Conservation (phyloP, 495 filamentous ascomycete genomes). For the Tetracladium marchalianum region DNA sequence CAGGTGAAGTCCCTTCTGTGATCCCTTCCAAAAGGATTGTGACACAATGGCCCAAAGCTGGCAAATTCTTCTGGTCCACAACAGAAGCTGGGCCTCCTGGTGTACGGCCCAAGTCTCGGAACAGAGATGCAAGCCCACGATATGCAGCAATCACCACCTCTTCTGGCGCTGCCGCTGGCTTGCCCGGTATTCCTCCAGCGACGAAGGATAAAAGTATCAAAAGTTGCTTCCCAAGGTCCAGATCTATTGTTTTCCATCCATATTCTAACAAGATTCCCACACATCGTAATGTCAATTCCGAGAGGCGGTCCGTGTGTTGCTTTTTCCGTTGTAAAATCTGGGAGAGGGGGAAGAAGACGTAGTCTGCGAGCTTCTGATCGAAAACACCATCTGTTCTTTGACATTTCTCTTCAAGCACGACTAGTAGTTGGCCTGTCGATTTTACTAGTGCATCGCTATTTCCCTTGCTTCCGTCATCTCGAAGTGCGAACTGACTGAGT, state of each 20-base stretch:
- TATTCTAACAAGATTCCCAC: slow-evolving; percentile 59
- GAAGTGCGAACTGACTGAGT: slow-evolving; percentile 60
- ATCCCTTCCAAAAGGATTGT: slow-evolving; percentile 68
- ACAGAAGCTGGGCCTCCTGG: slow-evolving; percentile 28
- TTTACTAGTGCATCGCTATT: slow-evolving; percentile 43
- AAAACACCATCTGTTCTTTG: slow-evolving; percentile 39
- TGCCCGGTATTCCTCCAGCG: slow-evolving; percentile 48
- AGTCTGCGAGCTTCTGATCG: slow-evolving; percentile 81
- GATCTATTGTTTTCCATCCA: slow-evolving; percentile 64
- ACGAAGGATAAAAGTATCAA: slow-evolving; percentile 77
- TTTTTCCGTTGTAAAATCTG: slow-evolving; percentile 74
- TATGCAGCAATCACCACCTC: slow-evolving; percentile 53
- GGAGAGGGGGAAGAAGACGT: slow-evolving; percentile 86
- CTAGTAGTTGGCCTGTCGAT: slow-evolving; percentile 42
- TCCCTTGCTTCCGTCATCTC: slow-evolving; percentile 42
- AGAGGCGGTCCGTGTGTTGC: slow-evolving; percentile 54
- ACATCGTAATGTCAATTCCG: slow-evolving; percentile 68
- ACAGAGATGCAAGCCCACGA: slow-evolving; percentile 30
- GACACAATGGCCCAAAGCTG: slow-evolving; percentile 75
- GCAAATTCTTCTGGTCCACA: slow-evolving; percentile 51
- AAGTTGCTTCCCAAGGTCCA: slow-evolving; percentile 70
- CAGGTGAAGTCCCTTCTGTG: slow-evolving; percentile 44
- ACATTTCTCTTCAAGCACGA: slow-evolving; percentile 41
- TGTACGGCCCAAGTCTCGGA: slow-evolving; percentile 25
- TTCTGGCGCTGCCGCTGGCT: slow-evolving; percentile 39